Evolutionary conservation across 345 rosid genomes (phyloP).

Genomic region (Garcia nutans): DNA sequence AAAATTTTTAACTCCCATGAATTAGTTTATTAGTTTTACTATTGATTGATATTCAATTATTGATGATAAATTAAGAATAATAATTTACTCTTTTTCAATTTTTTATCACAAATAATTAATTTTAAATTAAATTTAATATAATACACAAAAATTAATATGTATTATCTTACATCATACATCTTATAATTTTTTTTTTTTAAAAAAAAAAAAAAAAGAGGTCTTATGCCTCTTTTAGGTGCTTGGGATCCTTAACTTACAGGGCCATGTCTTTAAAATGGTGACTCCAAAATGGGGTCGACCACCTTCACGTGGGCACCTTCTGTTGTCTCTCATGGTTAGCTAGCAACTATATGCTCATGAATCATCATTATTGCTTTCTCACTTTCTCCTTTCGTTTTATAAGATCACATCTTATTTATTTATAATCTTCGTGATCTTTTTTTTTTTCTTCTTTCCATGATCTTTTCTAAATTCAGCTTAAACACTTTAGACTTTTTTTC

Average conservation of each 20-base stretch:
- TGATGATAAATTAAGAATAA: no score
- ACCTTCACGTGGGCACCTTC: slow-evolving; percentile 50
- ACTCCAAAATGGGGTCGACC: slow-evolving; percentile 32
- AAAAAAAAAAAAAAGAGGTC: no score
- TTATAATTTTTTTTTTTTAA: no score
- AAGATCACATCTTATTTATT: background rate
- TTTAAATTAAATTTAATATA: no score
- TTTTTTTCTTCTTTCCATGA: background rate
- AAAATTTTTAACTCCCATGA: no score
- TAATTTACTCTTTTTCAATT: no score
- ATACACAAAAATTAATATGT: no score
- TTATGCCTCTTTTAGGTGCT: background rate
- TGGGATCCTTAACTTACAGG: background rate
- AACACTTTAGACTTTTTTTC: slow-evolving; percentile 28
- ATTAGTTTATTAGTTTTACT: no score
- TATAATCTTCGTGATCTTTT: background rate
- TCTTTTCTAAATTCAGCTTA: background rate
- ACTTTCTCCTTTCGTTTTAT: background rate
- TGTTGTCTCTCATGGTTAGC: slow-evolving; percentile 38
- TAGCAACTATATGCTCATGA: no score
- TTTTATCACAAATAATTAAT: no score
- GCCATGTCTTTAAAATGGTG: background rate
- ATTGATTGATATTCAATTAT: no score
- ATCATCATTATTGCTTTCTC: slow-evolving; percentile 18
- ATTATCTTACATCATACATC: no score